These are phyloP conservation scores for Pseudocercospora musae DNA, from an alignment of 2,329 filamentous ascomycete species.

Conservation along the genomic window DNA sequence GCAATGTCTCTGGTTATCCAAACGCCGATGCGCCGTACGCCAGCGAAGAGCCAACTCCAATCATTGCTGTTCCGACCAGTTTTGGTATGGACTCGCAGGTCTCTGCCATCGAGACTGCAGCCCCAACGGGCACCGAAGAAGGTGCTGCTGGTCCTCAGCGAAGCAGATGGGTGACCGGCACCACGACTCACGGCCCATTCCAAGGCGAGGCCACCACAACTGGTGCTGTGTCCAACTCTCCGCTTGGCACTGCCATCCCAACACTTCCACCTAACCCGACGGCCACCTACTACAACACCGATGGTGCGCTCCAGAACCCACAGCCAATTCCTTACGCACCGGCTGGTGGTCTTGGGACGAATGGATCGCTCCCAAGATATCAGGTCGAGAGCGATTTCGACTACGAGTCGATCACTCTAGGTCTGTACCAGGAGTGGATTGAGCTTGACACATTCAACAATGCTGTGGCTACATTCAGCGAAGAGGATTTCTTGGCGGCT, in stretches of 20 bases:
- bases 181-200: slow-evolving; percentile 67
- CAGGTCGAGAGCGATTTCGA: slow-evolving; percentile 79
- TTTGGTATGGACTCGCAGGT: slow-evolving; percentile 47
- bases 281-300: slow-evolving; percentile 67
- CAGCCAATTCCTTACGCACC: slow-evolving; percentile 71
- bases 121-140: slow-evolving; percentile 28
- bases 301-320: slow-evolving; percentile 65
- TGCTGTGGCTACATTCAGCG: slow-evolving; percentile 66
- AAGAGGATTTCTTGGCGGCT: slow-evolving; percentile 64
- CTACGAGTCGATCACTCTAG: slow-evolving; percentile 71
- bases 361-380: slow-evolving; percentile 73
- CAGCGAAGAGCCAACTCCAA: slow-evolving; percentile 32
- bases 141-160: slow-evolving; percentile 44
- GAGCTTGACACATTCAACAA: slow-evolving; percentile 80
- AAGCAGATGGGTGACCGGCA: slow-evolving; percentile 52
- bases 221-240: slow-evolving; percentile 61
- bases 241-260: slow-evolving; percentile 57
- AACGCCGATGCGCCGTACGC: slow-evolving; percentile 45
- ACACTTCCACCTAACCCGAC: slow-evolving; percentile 57
- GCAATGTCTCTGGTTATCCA: slow-evolving; percentile 42
- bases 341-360: slow-evolving; percentile 68
- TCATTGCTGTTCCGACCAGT: slow-evolving; percentile 38
- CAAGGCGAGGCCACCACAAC: slow-evolving; percentile 65
- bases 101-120: slow-evolving; percentile 35
- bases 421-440: slow-evolving; percentile 79